These are phyloP conservation scores for Umbelopsis sp. DNA, from an alignment of 371 early-diverging fungal genomes.

Conservation along the genomic window DNA sequence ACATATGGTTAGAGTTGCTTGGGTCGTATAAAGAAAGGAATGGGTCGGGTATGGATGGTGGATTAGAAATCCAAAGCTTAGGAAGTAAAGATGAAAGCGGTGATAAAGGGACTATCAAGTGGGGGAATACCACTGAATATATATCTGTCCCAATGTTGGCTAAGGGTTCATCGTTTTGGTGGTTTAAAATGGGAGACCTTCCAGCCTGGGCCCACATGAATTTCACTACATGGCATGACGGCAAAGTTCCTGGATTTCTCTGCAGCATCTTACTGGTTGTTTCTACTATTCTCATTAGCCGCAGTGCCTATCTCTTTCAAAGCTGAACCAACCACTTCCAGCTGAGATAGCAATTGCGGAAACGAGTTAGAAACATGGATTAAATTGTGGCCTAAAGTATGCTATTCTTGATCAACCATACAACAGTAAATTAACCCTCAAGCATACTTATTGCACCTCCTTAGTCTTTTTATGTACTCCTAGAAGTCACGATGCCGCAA, in stretches of 20 bases:
- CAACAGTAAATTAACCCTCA: not conserved
- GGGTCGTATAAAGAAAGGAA: conserved; percentile 12
- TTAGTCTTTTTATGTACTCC: not conserved
- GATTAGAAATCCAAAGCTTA: not conserved
- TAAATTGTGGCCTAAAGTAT: conserved; percentile 11
- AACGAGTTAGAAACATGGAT: not conserved
- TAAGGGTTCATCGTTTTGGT: no score
- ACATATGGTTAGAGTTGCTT: not conserved
- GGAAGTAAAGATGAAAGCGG: not conserved
- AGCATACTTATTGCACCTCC: not conserved
- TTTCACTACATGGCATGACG: not conserved
- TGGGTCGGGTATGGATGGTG: not conserved
- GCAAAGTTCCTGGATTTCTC: conserved; percentile 11
- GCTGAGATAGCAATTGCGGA: not conserved
- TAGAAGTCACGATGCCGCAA: not conserved
- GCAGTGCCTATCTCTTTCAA: not conserved
- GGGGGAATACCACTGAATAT: no score
- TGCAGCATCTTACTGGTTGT: not conserved
- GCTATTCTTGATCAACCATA: not conserved
- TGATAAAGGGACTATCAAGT: not conserved
- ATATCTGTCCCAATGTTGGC: no score
- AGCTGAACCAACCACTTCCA: not conserved
- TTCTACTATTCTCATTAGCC: not conserved
- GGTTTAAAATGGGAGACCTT: not conserved
- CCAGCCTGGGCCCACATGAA: not conserved